Evolutionary conservation across 257 asterid species (phyloP), one percentile per base, ranked within the genome.

Genomic region (Ilex asprella): DNA sequence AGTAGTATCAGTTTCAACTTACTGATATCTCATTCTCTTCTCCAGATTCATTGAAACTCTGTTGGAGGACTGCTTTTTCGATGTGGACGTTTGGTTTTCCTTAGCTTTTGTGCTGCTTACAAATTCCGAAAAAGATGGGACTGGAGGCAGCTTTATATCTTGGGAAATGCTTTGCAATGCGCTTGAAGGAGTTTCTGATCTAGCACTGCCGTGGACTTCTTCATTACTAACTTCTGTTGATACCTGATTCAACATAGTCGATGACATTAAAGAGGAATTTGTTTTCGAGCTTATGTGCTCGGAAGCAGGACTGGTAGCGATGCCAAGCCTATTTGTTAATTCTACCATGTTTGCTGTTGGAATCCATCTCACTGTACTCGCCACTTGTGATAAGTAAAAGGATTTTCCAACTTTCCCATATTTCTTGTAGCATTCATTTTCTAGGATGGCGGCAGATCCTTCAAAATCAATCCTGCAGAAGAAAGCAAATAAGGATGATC

Each of bases 51-150:
- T 68, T 31, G 72, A 56, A 70, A 57, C 76, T 62, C 78, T 75
- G 56, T 75, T 78, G 7, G 73, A 47, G 16, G 82, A 67, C 55
- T 69, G 74, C 67, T 81, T 79, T 65, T 85, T 80, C 61, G 84
- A 74, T 11, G 70, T 66, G 11, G 72, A 71, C 55, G 44, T 32
- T 52, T 61, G 73, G 50, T 62, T 70, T 21, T 77, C 84, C 43
- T 62, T 71, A 21, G 76, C 68, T 43, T 81, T 84, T 68, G 69
- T 75, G 64, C 83, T 78, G 76, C 84, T 84, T 52, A 86, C 79
- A 62, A 86, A 91, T 74, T 91, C 89, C 0, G 88, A 86, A 80
- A 88, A 86, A 63, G 96, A 88, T 50, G 81, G 84, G 60, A 91
- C 75, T 5, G 87, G 77, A 14, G 91, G 95, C 11, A 82, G 69